These are phyloP conservation scores for Penicillium canescens DNA, from an alignment of 495 filamentous ascomycete species.

Conservation along the genomic window DNA sequence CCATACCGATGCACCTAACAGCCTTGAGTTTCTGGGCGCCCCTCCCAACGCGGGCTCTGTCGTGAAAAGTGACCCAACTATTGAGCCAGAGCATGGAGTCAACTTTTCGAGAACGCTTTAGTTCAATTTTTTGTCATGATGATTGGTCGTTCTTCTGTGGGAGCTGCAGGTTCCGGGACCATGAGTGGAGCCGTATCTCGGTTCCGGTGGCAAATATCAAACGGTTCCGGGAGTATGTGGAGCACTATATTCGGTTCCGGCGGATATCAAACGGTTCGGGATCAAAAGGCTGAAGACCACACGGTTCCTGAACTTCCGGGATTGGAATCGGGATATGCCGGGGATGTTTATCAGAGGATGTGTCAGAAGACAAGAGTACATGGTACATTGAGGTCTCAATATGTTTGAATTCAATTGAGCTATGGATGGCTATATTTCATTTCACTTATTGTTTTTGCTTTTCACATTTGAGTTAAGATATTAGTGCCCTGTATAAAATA, in stretches of 20 bases:
- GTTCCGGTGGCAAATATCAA: constrained; percentile 8
- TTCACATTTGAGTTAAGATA: too few relatives aligned
- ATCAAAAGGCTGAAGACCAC: not conserved
- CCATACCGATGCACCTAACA: not conserved
- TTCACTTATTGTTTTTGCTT: too few relatives aligned
- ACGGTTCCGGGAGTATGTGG: constrained; percentile 1
- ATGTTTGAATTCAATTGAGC: too few relatives aligned
- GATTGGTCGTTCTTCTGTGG: not conserved
- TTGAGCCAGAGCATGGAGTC: not conserved
- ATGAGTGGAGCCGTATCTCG: constrained; percentile 1
- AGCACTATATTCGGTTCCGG: not conserved
- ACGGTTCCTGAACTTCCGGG: not conserved
- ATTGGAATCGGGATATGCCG: not conserved
- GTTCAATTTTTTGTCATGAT: not conserved
- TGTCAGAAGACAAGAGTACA: too few relatives aligned
- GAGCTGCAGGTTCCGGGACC: not conserved
- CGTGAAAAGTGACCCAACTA: not conserved
- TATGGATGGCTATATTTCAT: too few relatives aligned
- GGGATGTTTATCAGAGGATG: too few relatives aligned
- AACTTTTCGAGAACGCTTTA: not conserved
- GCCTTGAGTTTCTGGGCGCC: not conserved
- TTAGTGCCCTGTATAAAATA: too few relatives aligned
- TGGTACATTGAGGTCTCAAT: too few relatives aligned
- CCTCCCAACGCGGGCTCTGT: not conserved
- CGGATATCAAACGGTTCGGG: too few relatives aligned